Percentiles rank a stretch among this genome's conserved stretches.
These are phyloP conservation scores for Leccinum boreale DNA, from an alignment of 768 basidiomycete genomes.

Conservation along the genomic window DNA sequence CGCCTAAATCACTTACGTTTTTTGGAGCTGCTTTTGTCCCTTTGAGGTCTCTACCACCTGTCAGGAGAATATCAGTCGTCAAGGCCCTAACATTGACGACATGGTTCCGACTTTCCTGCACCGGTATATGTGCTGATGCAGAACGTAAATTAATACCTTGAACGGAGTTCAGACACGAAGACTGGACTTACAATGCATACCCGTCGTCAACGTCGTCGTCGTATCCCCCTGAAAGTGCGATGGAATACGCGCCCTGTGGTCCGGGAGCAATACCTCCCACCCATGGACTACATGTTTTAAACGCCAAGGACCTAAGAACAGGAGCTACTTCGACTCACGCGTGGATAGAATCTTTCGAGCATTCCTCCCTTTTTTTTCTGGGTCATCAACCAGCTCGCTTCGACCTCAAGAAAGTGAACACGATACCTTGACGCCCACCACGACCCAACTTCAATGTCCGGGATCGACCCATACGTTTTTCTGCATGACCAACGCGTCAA, in stretches of 20 bases:
- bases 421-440: conserved; percentile 75
- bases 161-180: not conserved
- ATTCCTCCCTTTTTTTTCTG: conserved; percentile 40
- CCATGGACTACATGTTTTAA: conserved; percentile 52
- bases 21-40: conserved; percentile 82
- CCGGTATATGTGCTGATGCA: conserved; percentile 73
- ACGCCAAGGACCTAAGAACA: not conserved
- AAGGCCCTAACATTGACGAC: not conserved
- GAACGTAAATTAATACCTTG: not conserved
- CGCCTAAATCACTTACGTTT: conserved; percentile 51
- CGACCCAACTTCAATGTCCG: conserved; percentile 72
- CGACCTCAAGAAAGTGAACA: too few relatives aligned
- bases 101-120: conserved; percentile 44
- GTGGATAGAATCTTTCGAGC: conserved; percentile 77
- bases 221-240: conserved; percentile 87
- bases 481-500: conserved; percentile 33
- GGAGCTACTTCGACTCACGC: conserved; percentile 53
- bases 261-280: conserved; percentile 75
- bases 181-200: conserved; percentile 68
- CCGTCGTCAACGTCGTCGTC: conserved; percentile 83
- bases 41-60: conserved; percentile 82
- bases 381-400: not conserved
- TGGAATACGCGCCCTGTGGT: conserved; percentile 71
- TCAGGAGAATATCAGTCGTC: not conserved
- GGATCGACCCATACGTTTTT: conserved; percentile 78